Evolutionary conservation across 1,284 basidiomycete species (phyloP).

Genomic region (Filobasidium uniguttulatum): DNA sequence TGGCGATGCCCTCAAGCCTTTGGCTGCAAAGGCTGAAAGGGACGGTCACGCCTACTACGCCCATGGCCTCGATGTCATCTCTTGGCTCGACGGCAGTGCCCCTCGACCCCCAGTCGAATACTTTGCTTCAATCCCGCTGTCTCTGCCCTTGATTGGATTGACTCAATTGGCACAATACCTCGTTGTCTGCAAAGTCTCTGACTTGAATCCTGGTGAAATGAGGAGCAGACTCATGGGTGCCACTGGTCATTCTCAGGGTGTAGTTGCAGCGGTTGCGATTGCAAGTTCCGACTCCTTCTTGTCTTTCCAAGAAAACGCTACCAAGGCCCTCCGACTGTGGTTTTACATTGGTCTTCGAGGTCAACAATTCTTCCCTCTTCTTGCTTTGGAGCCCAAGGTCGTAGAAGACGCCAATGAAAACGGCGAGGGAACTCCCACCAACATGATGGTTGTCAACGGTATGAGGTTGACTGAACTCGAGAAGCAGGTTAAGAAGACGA

Average conservation of each 20-base stretch:
- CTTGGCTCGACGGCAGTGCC: slow-evolving; percentile 64
- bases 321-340: slow-evolving; percentile 76
- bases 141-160: slow-evolving; percentile 86
- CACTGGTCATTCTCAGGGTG: slow-evolving; percentile 93
- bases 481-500: slow-evolving; percentile 73
- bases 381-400: slow-evolving; percentile 76
- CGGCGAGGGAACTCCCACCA: slow-evolving; percentile 81
- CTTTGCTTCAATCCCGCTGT: slow-evolving; percentile 86
- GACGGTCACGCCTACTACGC: slow-evolving; percentile 56
- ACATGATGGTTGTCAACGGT: slow-evolving; percentile 85
- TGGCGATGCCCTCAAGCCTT: slow-evolving; percentile 58
- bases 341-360: slow-evolving; percentile 89
- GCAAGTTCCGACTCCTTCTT: slow-evolving; percentile 65
- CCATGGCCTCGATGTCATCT: slow-evolving; percentile 64
- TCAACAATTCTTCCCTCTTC: slow-evolving; percentile 87
- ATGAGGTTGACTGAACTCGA: slow-evolving; percentile 65
- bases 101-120: slow-evolving; percentile 71
- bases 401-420: slow-evolving; percentile 77
- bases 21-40: slow-evolving; percentile 48
- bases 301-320: slow-evolving; percentile 57
- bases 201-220: slow-evolving; percentile 66
- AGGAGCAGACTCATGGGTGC: slow-evolving; percentile 64
- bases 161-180: slow-evolving; percentile 92
- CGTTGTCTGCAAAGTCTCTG: slow-evolving; percentile 57
- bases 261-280: slow-evolving; percentile 80